phyloP scores from a whole-genome alignment of 257 asterid species.

The Rhazya stricta region DNA sequence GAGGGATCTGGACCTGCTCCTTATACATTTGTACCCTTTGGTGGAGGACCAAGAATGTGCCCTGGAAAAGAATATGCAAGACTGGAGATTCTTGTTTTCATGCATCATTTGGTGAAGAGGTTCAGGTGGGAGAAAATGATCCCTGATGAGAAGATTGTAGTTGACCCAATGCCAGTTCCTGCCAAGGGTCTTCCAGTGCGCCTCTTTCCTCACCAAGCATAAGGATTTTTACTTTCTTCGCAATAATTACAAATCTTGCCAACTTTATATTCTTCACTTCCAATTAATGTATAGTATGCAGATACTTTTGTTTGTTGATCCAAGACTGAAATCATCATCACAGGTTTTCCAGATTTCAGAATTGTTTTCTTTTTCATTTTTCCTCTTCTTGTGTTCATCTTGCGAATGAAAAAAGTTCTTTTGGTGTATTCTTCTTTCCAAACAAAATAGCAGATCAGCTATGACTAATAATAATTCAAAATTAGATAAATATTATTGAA shows the following conservation, averaged over 20 bases:
- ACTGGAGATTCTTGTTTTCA: constrained; percentile 50
- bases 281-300: too few species aligned
- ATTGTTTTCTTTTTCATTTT: too few species aligned
- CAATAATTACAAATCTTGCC: background rate
- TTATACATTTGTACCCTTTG: constrained; percentile 54
- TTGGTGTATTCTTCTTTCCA: too few species aligned
- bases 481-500: too few species aligned
- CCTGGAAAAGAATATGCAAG: constrained; percentile 57
- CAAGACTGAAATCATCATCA: too few species aligned
- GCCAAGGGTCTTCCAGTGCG: constrained; percentile 51
- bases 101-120: constrained; percentile 49
- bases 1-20: constrained; percentile 57
- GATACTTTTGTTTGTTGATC: too few species aligned
- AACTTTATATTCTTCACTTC: too few species aligned
- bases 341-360: too few species aligned
- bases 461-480: too few species aligned
- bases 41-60: constrained; percentile 63
- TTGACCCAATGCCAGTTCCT: constrained; percentile 49
- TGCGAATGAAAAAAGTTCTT: too few species aligned
- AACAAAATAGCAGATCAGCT: too few species aligned
- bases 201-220: constrained; percentile 39
- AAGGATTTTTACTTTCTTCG: background rate
- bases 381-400: too few species aligned
- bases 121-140: constrained; percentile 43
- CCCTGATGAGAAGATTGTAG: constrained; percentile 44